Evolutionary conservation across 805 yeast genomes (phyloP).

Genomic region (Monosporozyma aquatica): DNA sequence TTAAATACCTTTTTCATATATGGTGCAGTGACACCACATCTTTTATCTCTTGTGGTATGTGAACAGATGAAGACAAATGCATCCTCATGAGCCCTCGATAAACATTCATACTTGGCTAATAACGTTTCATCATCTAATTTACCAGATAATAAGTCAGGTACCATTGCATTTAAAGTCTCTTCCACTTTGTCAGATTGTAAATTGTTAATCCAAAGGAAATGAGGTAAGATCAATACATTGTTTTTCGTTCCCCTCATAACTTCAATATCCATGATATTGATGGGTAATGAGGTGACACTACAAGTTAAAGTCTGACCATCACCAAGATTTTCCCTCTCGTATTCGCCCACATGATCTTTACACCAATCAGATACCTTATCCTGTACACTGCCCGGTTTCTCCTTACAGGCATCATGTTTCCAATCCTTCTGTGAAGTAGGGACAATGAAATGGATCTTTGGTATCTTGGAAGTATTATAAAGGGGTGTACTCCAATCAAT

Average conservation of each 20-base stretch:
- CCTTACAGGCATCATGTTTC: constrained; percentile 58
- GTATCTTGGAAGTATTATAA: constrained; percentile 65
- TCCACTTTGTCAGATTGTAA: constrained; percentile 37
- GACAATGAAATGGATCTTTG: constrained; percentile 63
- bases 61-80: constrained; percentile 72
- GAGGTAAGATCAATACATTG: constrained; percentile 62
- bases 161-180: constrained; percentile 36
- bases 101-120: constrained; percentile 17
- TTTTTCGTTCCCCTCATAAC: constrained; percentile 39
- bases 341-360: constrained; percentile 17
- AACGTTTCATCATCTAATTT: constrained; percentile 26
- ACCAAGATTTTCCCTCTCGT: constrained; percentile 20
- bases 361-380: constrained; percentile 36
- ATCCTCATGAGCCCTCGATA: constrained; percentile 33
- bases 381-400: constrained; percentile 39
- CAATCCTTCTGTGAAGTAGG: constrained; percentile 84
- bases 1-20: constrained; percentile 76
- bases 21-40: constrained; percentile 93
- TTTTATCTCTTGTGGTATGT: constrained; percentile 81
- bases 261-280: constrained; percentile 37
- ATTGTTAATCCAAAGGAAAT: constrained; percentile 58
- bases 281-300: constrained; percentile 44
- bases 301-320: constrained; percentile 21
- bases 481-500: constrained; percentile 35
- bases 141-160: constrained; percentile 33